A percentile compares a stretch with the other conserved stretches of the same genome.
These are phyloP conservation scores for Pseudocercospora pini-densiflorae DNA, from an alignment of 2,329 filamentous ascomycete species.

Conservation along the genomic window DNA sequence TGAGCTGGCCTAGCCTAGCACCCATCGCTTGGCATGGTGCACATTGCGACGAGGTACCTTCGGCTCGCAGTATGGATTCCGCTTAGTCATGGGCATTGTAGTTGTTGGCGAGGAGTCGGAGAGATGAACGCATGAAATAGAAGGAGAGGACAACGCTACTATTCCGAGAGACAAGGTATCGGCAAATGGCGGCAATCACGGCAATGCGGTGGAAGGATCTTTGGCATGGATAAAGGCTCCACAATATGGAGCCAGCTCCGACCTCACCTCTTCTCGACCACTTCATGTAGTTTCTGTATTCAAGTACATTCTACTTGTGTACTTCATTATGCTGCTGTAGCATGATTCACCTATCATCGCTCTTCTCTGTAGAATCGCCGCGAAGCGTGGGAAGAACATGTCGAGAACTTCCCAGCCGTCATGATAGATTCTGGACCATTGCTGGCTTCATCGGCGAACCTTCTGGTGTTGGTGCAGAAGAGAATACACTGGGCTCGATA, in stretches of 20 bases:
- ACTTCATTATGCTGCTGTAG: not conserved
- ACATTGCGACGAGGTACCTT: not conserved
- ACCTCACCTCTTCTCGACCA: not conserved
- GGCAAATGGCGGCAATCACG: not conserved
- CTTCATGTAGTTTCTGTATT: not conserved
- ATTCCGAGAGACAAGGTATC: not conserved
- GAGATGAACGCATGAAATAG: not conserved
- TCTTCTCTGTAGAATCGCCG: not conserved
- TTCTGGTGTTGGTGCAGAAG: not conserved
- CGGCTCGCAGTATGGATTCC: not conserved
- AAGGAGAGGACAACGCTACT: not conserved
- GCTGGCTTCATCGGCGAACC: not conserved
- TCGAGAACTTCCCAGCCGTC: not conserved
- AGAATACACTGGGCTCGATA: not conserved
- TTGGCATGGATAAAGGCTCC: not conserved
- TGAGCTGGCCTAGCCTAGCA: too few species aligned
- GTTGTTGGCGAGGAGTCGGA: not conserved
- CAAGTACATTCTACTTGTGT: not conserved
- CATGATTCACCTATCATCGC: not conserved
- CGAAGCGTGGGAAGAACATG: not conserved
- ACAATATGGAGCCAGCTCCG: not conserved
- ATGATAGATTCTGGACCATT: not conserved
- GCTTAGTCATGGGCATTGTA: not conserved
- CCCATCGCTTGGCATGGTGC: not conserved
- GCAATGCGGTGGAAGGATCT: not conserved